These are phyloP conservation scores for Rhizophagus clarus DNA, from an alignment of 192 early-diverging fungal species.

Conservation along the genomic window DNA sequence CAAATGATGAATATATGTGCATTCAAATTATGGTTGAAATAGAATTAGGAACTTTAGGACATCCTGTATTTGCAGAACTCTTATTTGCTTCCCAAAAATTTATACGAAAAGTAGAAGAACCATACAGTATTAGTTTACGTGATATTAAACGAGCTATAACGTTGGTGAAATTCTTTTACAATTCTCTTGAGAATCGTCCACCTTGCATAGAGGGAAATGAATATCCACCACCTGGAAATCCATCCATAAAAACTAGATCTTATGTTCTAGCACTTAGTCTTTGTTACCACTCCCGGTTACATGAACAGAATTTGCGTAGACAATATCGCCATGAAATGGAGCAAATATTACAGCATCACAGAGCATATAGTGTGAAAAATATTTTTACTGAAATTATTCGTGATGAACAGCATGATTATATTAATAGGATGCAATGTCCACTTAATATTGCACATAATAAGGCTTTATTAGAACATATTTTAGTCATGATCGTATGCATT, in stretches of 20 bases:
- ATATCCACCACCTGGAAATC: neutral
- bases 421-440: neutral
- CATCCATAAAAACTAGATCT: neutral
- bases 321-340: neutral
- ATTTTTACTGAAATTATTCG: neutral
- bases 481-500: conserved; percentile 23
- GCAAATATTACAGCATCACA: neutral
- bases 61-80: no score
- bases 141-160: conserved; percentile 17
- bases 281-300: no score
- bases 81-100: no score
- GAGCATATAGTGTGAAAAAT: neutral
- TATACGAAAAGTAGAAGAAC: no score
- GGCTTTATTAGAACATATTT: conserved; percentile 15
- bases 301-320: no score
- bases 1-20: no score
- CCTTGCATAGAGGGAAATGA: neutral
- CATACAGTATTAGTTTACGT: no score
- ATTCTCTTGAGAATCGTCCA: no score
- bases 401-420: conserved; percentile 22
- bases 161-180: no score
- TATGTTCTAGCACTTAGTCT: no score
- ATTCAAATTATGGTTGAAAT: neutral
- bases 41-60: no score
- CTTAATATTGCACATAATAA: neutral